These are phyloP conservation scores for Venturia nashicola DNA, from an alignment of 2,329 filamentous ascomycete species.

Conservation along the genomic window DNA sequence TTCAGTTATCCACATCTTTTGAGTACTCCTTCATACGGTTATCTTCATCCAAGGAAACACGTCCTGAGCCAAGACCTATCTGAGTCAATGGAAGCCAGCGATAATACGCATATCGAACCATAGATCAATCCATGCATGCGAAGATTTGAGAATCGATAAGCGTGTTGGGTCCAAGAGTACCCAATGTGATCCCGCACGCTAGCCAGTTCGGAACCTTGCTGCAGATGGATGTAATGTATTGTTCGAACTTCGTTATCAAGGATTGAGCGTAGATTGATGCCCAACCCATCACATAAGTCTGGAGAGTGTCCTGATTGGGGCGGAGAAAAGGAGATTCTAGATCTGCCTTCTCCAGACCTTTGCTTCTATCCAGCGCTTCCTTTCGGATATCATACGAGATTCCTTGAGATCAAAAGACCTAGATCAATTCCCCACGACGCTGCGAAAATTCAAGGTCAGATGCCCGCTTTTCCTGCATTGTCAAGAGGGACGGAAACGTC, in stretches of 20 bases:
- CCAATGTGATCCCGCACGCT: not conserved
- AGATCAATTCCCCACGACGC: not conserved
- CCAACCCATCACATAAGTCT: not conserved
- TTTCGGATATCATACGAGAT: not conserved
- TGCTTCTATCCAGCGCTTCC: not conserved
- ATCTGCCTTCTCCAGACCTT: not conserved
- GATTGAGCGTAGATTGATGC: not conserved
- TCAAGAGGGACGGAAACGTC: not conserved
- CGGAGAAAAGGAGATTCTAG: not conserved
- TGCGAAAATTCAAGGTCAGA: not conserved
- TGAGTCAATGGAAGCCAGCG: not conserved
- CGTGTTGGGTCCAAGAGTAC: not conserved
- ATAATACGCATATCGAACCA: not conserved
- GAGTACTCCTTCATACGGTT: too few relatives aligned
- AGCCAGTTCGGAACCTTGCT: not conserved
- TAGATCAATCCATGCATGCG: not conserved
- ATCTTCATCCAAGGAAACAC: not conserved
- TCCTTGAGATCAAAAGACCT: not conserved
- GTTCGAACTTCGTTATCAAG: not conserved
- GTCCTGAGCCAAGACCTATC: not conserved
- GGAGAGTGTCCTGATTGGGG: not conserved
- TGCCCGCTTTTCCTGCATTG: not conserved
- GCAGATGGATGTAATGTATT: not conserved
- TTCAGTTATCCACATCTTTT: too few relatives aligned
- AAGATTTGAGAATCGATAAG: not conserved